These are phyloP conservation scores for Pleurotus platypus DNA, from an alignment of 768 basidiomycete genomes.

Conservation along the genomic window DNA sequence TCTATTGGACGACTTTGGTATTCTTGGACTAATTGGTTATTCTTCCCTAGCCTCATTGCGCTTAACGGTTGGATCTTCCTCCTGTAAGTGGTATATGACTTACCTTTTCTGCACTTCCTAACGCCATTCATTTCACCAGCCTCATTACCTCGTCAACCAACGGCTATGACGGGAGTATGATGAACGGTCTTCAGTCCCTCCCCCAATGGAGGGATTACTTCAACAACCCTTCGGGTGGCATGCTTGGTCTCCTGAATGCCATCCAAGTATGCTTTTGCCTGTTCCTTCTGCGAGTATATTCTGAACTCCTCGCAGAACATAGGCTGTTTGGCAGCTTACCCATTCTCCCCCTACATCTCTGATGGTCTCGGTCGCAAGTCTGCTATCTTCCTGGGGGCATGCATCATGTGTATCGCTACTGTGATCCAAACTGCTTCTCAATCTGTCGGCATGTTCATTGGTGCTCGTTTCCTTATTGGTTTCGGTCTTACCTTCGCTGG, in stretches of 20 bases:
- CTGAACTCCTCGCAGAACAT: conserved; percentile 46
- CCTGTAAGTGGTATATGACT: conserved; percentile 37
- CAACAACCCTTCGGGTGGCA: conserved; percentile 49
- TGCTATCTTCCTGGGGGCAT: conserved; percentile 64
- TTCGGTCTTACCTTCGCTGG: conserved; percentile 74
- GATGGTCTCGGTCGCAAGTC: conserved; percentile 68
- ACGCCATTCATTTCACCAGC: conserved; percentile 22
- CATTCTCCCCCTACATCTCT: conserved; percentile 67
- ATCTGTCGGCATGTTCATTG: conserved; percentile 76
- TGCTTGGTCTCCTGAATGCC: conserved; percentile 67
- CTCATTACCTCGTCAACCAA: conserved; percentile 75
- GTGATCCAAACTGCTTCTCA: conserved; percentile 70
- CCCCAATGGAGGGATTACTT: conserved; percentile 63
- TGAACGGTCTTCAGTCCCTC: conserved; percentile 76
- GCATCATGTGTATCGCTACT: conserved; percentile 67
- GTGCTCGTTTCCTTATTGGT: conserved; percentile 75
- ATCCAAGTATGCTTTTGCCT: conserved; percentile 52
- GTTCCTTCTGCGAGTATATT: not conserved
- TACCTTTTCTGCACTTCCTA: not conserved
- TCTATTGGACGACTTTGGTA: not conserved
- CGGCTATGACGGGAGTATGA: conserved; percentile 76
- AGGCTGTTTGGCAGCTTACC: conserved; percentile 63
- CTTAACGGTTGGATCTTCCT: conserved; percentile 72
- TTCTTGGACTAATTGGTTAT: not conserved
- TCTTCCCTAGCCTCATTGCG: conserved; percentile 43